These are phyloP conservation scores for Populus alba DNA, from an alignment of 345 rosid genomes.

Conservation along the genomic window DNA sequence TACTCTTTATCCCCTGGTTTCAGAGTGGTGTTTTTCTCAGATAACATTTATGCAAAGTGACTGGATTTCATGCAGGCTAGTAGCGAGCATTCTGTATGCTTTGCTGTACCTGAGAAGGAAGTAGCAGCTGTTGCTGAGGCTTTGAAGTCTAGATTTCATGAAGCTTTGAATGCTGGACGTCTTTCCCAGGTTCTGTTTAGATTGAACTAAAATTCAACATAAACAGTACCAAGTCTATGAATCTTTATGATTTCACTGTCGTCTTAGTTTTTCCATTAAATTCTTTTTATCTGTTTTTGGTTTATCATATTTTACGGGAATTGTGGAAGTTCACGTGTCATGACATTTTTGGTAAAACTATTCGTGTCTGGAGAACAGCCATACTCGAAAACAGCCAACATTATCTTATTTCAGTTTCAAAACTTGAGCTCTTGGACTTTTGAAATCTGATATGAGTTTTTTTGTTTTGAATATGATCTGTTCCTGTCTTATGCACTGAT, in stretches of 20 bases:
- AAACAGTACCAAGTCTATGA: conserved; percentile 1
- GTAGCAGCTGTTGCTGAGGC: conserved; percentile 90
- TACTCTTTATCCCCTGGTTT: conserved; percentile 21
- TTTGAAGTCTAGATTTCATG: conserved; percentile 69
- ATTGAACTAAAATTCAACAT: neutral
- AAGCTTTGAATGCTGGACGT: conserved; percentile 92
- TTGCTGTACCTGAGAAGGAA: conserved; percentile 98
- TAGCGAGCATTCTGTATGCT: conserved; percentile 98
- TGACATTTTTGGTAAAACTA: neutral
- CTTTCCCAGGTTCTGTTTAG: conserved; percentile 73
- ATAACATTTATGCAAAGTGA: conserved; percentile 20
- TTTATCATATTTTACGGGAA: neutral
- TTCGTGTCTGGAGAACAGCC: neutral
- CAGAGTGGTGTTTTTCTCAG: conserved; percentile 3
- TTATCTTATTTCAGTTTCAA: neutral
- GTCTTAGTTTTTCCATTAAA: neutral
- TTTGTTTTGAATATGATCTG: neutral
- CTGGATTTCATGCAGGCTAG: conserved; percentile 64
- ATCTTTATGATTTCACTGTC: neutral
- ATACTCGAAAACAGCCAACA: neutral
- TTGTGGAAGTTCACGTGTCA: neutral
- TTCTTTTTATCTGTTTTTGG: neutral
- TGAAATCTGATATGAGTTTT: neutral
- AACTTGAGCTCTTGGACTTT: neutral
- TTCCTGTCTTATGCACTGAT: neutral